Percentiles rank a stretch among this genome's conserved stretches.
Evolutionary conservation across 768 basidiomycete genomes (phyloP).

Genomic region (Lactarius sanguifluus): DNA sequence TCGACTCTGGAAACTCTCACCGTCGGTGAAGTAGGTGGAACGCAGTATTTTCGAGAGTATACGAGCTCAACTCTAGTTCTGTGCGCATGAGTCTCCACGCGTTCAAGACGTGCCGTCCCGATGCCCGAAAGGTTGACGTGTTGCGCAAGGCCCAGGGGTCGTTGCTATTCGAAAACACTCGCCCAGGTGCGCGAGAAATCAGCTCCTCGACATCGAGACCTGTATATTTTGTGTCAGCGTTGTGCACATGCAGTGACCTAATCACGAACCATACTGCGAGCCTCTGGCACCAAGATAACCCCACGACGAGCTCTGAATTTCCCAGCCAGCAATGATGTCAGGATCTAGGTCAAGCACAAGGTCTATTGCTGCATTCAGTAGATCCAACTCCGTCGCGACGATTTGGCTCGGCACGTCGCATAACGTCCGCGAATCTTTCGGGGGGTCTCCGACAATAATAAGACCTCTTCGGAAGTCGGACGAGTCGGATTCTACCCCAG

Average conservation of each 20-base stretch:
- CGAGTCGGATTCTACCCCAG: conserved; percentile 36
- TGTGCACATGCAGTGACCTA: neutral
- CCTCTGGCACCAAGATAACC: conserved; percentile 81
- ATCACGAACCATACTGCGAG: conserved; percentile 50
- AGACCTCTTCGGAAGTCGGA: conserved; percentile 46
- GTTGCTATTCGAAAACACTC: conserved; percentile 37
- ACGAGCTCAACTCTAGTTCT: conserved; percentile 73
- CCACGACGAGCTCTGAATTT: conserved; percentile 86
- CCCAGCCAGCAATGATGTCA: conserved; percentile 91
- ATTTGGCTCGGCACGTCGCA: conserved; percentile 49
- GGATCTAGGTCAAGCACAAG: conserved; percentile 77
- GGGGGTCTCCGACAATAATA: conserved; percentile 49
- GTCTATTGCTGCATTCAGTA: conserved; percentile 77
- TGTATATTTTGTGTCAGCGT: conserved; percentile 35
- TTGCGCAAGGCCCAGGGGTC: conserved; percentile 74
- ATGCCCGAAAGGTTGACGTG: conserved; percentile 78
- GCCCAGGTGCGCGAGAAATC: conserved; percentile 71
- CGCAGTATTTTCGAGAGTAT: conserved; percentile 87
- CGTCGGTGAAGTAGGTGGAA: conserved; percentile 77
- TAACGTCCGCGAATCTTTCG: conserved; percentile 43
- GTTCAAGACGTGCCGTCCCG: conserved; percentile 90
- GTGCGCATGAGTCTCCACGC: conserved; percentile 90
- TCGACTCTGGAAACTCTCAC: conserved; percentile 41
- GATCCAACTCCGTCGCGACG: conserved; percentile 70
- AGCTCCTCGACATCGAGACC: conserved; percentile 72